Evolutionary conservation across 345 rosid genomes (phyloP).

Genomic region (Raphanus sativus): DNA sequence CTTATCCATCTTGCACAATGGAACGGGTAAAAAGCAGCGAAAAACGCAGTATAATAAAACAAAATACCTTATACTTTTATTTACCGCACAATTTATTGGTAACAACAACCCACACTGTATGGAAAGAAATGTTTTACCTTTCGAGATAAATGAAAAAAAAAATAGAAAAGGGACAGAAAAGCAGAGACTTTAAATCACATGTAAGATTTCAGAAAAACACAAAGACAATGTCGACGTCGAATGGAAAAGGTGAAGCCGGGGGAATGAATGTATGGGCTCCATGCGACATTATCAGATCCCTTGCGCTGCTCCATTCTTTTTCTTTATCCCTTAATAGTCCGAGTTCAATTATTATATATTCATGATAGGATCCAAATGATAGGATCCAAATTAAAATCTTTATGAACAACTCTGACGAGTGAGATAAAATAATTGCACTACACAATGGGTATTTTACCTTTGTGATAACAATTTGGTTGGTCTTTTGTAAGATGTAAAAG

Average conservation of each 20-base stretch:
- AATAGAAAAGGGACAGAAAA: constrained; percentile 6
- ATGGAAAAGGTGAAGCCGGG: constrained; percentile 19
- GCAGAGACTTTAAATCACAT: constrained; percentile 31
- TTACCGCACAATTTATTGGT: too few relatives aligned
- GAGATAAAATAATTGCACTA: constrained; percentile 13
- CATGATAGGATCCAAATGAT: constrained; percentile 13
- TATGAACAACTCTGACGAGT: constrained; percentile 4
- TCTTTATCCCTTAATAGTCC: background rate
- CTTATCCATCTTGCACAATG: background rate
- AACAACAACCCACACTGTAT: background rate
- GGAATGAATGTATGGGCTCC: constrained; percentile 36
- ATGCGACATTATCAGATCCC: constrained; percentile 26
- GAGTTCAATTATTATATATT: constrained; percentile 18
- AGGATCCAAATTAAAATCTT: background rate
- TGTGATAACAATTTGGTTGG: background rate
- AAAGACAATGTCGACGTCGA: constrained; percentile 19
- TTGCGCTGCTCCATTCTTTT: background rate
- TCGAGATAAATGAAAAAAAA: background rate
- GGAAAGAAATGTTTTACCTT: background rate
- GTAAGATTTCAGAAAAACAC: constrained; percentile 25
- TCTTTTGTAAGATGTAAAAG: background rate
- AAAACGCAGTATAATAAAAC: background rate
- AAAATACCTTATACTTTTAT: too few relatives aligned
- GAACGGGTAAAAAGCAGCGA: background rate
- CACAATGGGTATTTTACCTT: background rate